phyloP scores from a whole-genome alignment of 2,329 filamentous ascomycete species.

The Xylariaceae sp. region DNA sequence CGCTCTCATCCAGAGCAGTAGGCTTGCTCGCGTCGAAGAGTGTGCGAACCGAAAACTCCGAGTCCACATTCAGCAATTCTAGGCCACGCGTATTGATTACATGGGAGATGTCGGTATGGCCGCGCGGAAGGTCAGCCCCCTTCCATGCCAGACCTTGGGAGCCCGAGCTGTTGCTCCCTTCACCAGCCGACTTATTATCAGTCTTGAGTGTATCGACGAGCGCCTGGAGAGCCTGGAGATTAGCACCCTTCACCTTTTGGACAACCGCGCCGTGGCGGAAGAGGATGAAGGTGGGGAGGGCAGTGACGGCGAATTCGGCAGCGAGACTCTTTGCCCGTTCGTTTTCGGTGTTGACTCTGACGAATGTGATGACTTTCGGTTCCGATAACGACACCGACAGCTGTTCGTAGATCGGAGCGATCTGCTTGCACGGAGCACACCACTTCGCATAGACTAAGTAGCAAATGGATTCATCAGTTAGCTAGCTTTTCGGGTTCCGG shows the following conservation, averaged over 20 bases:
- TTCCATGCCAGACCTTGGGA: slow-evolving; percentile 57
- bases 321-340: slow-evolving; percentile 62
- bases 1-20: slow-evolving; percentile 71
- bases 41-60: slow-evolving; percentile 62
- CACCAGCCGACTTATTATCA: slow-evolving; percentile 53
- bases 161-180: slow-evolving; percentile 37
- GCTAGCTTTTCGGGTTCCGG: slow-evolving; percentile 22
- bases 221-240: slow-evolving; percentile 63
- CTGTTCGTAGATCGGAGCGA: slow-evolving; percentile 76
- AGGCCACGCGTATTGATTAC: slow-evolving; percentile 72
- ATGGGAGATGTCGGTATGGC: slow-evolving; percentile 78
- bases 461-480: slow-evolving; percentile 15
- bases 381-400: slow-evolving; percentile 66
- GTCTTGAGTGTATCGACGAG: slow-evolving; percentile 65
- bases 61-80: slow-evolving; percentile 84
- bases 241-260: slow-evolving; percentile 67
- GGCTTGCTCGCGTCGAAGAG: slow-evolving; percentile 65
- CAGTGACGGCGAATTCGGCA: slow-evolving; percentile 64
- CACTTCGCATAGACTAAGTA: slow-evolving; percentile 76
- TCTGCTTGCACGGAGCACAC: slow-evolving; percentile 77
- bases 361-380: slow-evolving; percentile 70
- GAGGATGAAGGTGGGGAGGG: slow-evolving; percentile 87
- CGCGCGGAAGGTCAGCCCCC: slow-evolving; percentile 68
- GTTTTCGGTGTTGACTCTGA: slow-evolving; percentile 77
- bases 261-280: slow-evolving; percentile 66